A percentile compares a stretch with the other conserved stretches of the same genome.
Evolutionary conservation across 108 stramenopile species (phyloP).

Genomic region (Cyclostephanos tholiformis): DNA sequence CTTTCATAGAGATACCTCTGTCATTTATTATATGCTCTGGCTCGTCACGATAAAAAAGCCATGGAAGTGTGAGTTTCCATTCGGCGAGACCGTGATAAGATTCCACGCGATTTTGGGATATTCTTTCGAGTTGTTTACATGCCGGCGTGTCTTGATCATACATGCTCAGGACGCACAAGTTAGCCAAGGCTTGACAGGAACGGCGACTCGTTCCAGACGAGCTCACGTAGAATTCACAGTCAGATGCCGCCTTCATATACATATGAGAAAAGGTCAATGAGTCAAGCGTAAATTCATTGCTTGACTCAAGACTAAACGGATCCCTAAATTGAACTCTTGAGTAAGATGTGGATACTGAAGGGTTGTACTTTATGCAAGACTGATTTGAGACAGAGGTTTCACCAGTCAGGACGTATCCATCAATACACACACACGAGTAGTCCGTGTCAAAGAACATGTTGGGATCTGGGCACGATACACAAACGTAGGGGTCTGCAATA

Average conservation of each 20-base stretch:
- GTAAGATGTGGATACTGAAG: conserved; percentile 21
- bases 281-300: conserved; percentile 22
- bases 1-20: conserved; percentile 55
- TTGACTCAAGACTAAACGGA: conserved; percentile 12
- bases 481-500: conserved; percentile 37
- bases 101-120: conserved; percentile 25
- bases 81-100: conserved; percentile 38
- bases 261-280: conserved; percentile 60
- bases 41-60: conserved; percentile 62
- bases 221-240: conserved; percentile 55
- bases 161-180: conserved; percentile 72
- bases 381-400: conserved; percentile 51
- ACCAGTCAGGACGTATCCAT: conserved; percentile 54
- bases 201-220: conserved; percentile 7
- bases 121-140: conserved; percentile 47
- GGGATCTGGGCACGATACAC: conserved; percentile 65
- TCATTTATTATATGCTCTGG: conserved; percentile 46
- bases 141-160: conserved; percentile 56
- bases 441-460: conserved; percentile 57
- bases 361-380: conserved; percentile 41
- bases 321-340: conserved; percentile 30
- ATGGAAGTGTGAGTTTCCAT: conserved; percentile 65
- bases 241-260: conserved; percentile 47
- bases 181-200: conserved; percentile 66
- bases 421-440: conserved; percentile 52